Percentiles rank a stretch among this genome's conserved stretches.
Evolutionary conservation across 2,329 filamentous ascomycete genomes (phyloP).

Genomic region (Colletotrichum karsti): DNA sequence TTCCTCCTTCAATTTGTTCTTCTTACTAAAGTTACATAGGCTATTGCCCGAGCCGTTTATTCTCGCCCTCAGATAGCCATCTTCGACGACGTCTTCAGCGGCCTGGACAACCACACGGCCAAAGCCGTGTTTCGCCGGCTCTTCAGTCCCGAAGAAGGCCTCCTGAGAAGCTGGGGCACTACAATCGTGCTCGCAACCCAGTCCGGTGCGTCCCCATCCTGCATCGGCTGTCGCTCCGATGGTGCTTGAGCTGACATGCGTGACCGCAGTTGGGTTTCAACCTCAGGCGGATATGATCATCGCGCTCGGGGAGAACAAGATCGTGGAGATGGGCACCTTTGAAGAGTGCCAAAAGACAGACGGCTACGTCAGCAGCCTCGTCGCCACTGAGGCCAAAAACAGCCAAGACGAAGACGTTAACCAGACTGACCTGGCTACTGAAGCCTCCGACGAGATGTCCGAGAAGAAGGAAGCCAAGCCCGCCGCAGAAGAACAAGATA

Average conservation of each 20-base stretch:
- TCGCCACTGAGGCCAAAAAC: not conserved
- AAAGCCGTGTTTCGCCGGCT: constrained; percentile 39
- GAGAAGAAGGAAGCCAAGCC: not conserved
- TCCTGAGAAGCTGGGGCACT: constrained; percentile 37
- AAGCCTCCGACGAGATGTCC: not conserved
- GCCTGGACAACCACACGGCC: constrained; percentile 45
- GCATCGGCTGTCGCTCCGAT: too few species aligned
- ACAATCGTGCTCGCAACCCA: constrained; percentile 49
- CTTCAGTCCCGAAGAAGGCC: constrained; percentile 35
- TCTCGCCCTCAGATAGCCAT: constrained; percentile 40
- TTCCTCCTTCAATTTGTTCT: too few species aligned
- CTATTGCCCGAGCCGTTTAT: constrained; percentile 48
- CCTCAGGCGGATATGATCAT: constrained; percentile 46
- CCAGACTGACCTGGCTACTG: not conserved
- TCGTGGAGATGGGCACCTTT: constrained; percentile 44
- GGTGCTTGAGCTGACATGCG: too few species aligned
- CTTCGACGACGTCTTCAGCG: constrained; percentile 49
- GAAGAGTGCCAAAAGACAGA: constrained; percentile 39
- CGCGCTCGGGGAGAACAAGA: constrained; percentile 39
- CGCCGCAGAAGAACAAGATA: constrained; percentile 4
- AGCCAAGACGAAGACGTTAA: not conserved
- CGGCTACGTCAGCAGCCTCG: constrained; percentile 42
- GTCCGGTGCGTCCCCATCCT: constrained; percentile 30
- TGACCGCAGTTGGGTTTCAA: constrained; percentile 29
- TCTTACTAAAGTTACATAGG: constrained; percentile 32